Evolutionary conservation across 805 yeast species (phyloP).

Genomic region (Ogataea paradorogensis): DNA sequence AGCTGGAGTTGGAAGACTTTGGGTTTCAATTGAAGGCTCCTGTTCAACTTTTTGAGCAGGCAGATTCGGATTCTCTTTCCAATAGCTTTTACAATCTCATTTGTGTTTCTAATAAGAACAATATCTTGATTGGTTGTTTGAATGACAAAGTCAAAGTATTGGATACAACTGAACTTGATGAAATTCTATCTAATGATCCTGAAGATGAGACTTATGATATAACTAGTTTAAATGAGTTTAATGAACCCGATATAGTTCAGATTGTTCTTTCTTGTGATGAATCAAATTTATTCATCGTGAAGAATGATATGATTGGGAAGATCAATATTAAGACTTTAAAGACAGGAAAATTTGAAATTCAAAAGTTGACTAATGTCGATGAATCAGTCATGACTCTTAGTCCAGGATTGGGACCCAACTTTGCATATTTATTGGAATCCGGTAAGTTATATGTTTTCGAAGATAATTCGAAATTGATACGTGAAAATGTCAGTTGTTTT

Average conservation of each 20-base stretch:
- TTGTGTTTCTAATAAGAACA: conserved; percentile 20
- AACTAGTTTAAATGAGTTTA: background rate
- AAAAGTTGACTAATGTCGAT: conserved; percentile 9
- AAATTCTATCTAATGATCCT: conserved; percentile 14
- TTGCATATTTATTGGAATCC: conserved; percentile 10
- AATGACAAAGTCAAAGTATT: conserved; percentile 19
- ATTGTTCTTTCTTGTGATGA: conserved; percentile 24
- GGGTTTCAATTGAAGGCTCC: conserved; percentile 31
- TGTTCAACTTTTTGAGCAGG: conserved; percentile 24
- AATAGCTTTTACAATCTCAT: conserved; percentile 17
- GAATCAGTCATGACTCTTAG: background rate
- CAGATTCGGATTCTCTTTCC: conserved; percentile 2
- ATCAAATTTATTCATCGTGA: conserved; percentile 16
- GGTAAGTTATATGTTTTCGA: conserved; percentile 12
- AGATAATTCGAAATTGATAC: background rate
- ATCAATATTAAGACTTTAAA: background rate
- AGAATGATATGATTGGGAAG: conserved; percentile 8
- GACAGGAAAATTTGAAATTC: conserved; percentile 1
- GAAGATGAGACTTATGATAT: conserved; percentile 6
- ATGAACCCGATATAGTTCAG: conserved; percentile 15
- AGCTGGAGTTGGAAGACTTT: conserved; percentile 28
- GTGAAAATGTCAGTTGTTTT: conserved; percentile 9
- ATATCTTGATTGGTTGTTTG: conserved; percentile 22
- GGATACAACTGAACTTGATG: conserved; percentile 17
- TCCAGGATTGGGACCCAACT: background rate